Base-by-base conservation (phyloP, 345 rosid genomes). In the Combretum micranthum region DNA sequence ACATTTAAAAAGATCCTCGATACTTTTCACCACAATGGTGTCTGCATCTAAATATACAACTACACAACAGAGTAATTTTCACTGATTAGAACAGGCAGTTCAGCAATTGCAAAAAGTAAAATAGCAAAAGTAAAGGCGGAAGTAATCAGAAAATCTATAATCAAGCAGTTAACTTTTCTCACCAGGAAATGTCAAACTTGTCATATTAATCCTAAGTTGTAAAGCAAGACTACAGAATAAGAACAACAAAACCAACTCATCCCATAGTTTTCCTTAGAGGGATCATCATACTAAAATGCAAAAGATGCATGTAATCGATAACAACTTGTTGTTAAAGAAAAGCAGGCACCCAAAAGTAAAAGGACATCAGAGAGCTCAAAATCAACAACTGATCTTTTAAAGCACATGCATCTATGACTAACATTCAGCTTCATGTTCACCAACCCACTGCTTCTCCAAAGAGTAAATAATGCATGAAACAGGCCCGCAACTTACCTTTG, bases 1-100 rank as follows among this genome's bases (percentile, higher is more conserved):
- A 57, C 97, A 92, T 55, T 80, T 77, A 45, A 92, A 92, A 17
- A 92, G 78, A 75, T 83, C 89, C 63, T 88, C 97, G 55, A 92
- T 86, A 80, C 75, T 88, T 75, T 84, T 85, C 7, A 92, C 95
- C 64, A 92, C 97, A 68, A 86, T 81, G 48, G 98, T 92, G 84
- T 88, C 98, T 21, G 97, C 98, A 71, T 88, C 98, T 59, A 92
- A 87, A 74, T 86, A 88, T 47, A 88, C 86, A 77, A 88, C 98
- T 88, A 78, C 75, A 55, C 47, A 65, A 62, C 71, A 53, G 19
- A 16, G 43, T 10, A n/a, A 57, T 4, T 19, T 47, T 32, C 65
- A 42, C 11, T n/a, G 3, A 2, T 45, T 20, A 37, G 37, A 57
- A 62, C 2, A 25, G 9, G 39, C 10, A 32, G 39, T 21, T 20